These are phyloP conservation scores for Physcia stellaris DNA, from an alignment of 495 filamentous ascomycete species.

Conservation along the genomic window DNA sequence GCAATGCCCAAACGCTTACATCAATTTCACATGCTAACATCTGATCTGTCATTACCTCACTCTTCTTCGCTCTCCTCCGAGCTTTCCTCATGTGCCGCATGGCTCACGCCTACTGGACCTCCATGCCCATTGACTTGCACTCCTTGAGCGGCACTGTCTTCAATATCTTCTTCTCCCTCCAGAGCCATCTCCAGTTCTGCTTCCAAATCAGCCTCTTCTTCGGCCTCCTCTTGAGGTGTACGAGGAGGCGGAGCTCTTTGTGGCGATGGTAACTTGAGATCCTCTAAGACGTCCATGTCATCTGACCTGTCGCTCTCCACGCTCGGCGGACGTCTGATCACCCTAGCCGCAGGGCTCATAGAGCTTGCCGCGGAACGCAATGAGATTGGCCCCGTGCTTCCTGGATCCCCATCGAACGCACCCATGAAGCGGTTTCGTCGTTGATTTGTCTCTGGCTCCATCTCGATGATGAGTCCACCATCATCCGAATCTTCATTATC, in stretches of 20 bases:
- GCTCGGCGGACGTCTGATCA: too few relatives aligned
- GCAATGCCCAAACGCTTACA: too few relatives aligned
- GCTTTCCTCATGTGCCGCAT: constrained; percentile 10
- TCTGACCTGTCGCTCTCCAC: too few relatives aligned
- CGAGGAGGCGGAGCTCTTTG: constrained; percentile 12
- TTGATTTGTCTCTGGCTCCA: constrained; percentile 8
- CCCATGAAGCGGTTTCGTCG: constrained; percentile 6
- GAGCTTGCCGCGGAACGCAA: constrained; percentile 16
- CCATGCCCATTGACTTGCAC: background rate
- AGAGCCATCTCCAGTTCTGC: constrained; percentile 14
- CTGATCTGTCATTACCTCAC: background rate
- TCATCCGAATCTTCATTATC: constrained; percentile 13
- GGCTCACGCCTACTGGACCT: background rate
- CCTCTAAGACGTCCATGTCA: background rate
- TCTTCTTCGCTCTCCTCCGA: constrained; percentile 17
- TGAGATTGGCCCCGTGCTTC: constrained; percentile 14
- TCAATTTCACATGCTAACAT: too few relatives aligned
- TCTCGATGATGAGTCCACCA: constrained; percentile 12
- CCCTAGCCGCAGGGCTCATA: constrained; percentile 11
- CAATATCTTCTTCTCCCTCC: constrained; percentile 15
- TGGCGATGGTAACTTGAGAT: constrained; percentile 9
- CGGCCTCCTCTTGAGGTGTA: background rate
- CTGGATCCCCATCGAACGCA: constrained; percentile 10
- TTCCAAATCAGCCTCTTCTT: constrained; percentile 5
- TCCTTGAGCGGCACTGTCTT: constrained; percentile 6